Conservation (phyloP, 2,329 filamentous ascomycete genomes). For the Aaosphaeria pasadenensis region DNA sequence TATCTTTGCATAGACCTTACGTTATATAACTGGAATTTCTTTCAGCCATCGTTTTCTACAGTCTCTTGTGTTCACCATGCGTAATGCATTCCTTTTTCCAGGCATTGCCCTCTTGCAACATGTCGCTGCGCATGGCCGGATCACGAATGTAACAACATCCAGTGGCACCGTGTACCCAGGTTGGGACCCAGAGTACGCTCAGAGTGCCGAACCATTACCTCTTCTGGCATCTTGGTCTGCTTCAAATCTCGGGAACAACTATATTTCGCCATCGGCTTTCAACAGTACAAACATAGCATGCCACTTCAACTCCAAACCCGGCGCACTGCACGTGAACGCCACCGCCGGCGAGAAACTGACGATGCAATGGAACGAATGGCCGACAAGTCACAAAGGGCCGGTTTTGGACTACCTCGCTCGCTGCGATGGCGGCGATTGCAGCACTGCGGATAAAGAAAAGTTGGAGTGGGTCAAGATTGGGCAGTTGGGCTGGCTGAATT, state of each 20-base stretch:
- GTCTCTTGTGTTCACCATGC: not conserved
- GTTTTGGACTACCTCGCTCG: conserved; percentile 30
- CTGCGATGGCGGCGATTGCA: conserved; percentile 15
- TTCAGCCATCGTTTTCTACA: too few relatives aligned
- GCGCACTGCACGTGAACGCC: conserved; percentile 49
- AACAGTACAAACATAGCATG: conserved; percentile 50
- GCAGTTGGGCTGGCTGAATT: conserved; percentile 22
- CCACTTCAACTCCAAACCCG: conserved; percentile 55
- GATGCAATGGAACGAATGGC: conserved; percentile 51
- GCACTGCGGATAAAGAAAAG: conserved; percentile 15
- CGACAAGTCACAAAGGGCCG: conserved; percentile 30
- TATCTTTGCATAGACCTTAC: too few relatives aligned
- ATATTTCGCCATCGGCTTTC: conserved; percentile 17
- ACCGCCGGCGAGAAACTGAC: conserved; percentile 55
- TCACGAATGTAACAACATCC: conserved; percentile 19
- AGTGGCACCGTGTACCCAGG: conserved; percentile 15
- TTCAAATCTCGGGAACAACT: conserved; percentile 23
- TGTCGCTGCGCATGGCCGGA: conserved; percentile 19
- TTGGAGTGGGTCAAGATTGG: conserved; percentile 34
- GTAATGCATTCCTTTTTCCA: not conserved
- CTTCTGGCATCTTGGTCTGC: conserved; percentile 20
- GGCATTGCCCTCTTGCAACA: conserved; percentile 1
- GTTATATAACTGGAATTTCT: too few relatives aligned
- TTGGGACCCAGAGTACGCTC: conserved; percentile 18
- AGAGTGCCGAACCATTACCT: conserved; percentile 2